A percentile compares a stretch with the other conserved stretches of the same genome.
Conservation (phyloP, 2,329 filamentous ascomycete species). For the Chaetomiaceae sp. region DNA sequence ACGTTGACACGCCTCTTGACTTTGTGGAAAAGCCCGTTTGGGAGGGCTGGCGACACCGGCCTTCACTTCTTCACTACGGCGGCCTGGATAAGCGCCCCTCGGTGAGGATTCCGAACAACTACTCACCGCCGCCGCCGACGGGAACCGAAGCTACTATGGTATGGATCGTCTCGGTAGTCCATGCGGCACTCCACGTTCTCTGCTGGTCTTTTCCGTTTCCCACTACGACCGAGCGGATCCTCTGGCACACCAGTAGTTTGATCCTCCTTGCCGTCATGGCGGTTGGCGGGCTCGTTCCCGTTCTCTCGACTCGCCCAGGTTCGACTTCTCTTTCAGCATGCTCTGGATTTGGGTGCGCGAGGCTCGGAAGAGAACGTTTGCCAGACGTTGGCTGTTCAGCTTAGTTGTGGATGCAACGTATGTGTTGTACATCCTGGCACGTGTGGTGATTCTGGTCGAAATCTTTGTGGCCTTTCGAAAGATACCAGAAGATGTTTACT, state of each 20-base stretch:
- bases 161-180: conserved; percentile 13
- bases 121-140: conserved; percentile 11
- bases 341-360: conserved; percentile 15
- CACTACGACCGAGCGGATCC: not conserved
- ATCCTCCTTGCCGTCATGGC: conserved; percentile 9
- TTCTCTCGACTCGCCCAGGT: conserved; percentile 13
- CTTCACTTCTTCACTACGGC: conserved; percentile 7
- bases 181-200: conserved; percentile 10
- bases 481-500: conserved; percentile 14
- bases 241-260: conserved; percentile 11
- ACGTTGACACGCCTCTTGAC: conserved; percentile 15
- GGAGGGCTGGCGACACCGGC: conserved; percentile 10
- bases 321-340: conserved; percentile 18
- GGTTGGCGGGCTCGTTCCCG: conserved; percentile 12
- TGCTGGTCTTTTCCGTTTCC: conserved; percentile 14
- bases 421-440: conserved; percentile 12
- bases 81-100: conserved; percentile 9
- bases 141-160: conserved; percentile 14
- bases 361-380: conserved; percentile 8
- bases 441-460: conserved; percentile 10
- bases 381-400: conserved; percentile 6
- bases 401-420: conserved; percentile 9
- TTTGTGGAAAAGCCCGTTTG: conserved; percentile 15
- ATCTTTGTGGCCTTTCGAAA: conserved; percentile 10
- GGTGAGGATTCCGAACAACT: conserved; percentile 12